Base-by-base conservation (phyloP, 805 yeast genomes). In the Candida tammaniensis region DNA sequence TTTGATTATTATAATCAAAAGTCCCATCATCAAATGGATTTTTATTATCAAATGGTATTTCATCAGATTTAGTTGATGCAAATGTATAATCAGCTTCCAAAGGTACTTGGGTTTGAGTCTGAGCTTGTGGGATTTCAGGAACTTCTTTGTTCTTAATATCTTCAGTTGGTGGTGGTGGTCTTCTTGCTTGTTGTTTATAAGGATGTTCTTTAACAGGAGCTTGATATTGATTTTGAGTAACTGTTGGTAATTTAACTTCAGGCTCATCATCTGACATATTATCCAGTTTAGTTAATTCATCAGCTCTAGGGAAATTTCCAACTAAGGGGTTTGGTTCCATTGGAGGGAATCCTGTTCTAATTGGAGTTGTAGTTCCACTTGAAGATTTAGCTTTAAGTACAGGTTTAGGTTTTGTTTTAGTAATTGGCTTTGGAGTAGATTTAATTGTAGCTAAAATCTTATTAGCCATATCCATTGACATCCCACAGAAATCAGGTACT, bases 401-500 rank as follows among this genome's bases (percentile, higher is more conserved):
- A 7, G 13, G 20, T 2, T 25, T 4, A 11, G 30, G 23, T 3
- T 26, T 18, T 7, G 16, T 21, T 24, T 40, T 42, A 18, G 48
- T 39, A 5, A 40, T 35, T 12, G 54, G 61, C 15, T 50, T 45
- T 36, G 59, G 60, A 2, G 97, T 80, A 26, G 82, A 76, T 54
- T 83, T 82, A 53, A 91, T 88, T 7, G 96, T 86, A 37, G 75
- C 76, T 39, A 93, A 63, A 43, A 93, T 87, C 58, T 83, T 84
- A 52, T 87, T 88, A 3, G 97, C 98, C 75, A 84, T 86, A 53
- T 87, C 96, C 89, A 93, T 87, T 2, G 96, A 76, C 95, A 93
- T 91, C 38, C 98, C 98, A 70, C 99, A 93, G 59, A 93, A 86
- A 57, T 93, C 98, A 1, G 99, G 99, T 15, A 93, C 98, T 50